Conservation (phyloP, 345 rosid species). For the Camelina sativa region DNA sequence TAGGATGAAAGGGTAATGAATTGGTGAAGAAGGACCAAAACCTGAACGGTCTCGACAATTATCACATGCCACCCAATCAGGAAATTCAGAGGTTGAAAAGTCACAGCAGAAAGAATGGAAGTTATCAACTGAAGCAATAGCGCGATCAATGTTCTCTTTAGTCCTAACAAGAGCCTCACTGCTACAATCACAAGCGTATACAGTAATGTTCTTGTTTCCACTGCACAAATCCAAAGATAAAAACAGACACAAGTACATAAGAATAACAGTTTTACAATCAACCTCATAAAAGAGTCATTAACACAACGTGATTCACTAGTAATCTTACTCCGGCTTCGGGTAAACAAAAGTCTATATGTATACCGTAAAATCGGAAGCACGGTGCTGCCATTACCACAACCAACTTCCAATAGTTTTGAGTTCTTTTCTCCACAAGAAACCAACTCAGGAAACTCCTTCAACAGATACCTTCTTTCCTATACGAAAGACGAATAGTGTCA, state of each 20-base stretch:
- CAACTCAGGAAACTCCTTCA: conserved; percentile 90
- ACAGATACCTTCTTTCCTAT: conserved; percentile 85
- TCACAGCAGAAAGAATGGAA: conserved; percentile 71
- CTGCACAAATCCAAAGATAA: conserved; percentile 48
- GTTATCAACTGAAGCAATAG: conserved; percentile 41
- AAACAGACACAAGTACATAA: conserved; percentile 4
- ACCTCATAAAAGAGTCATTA: not conserved
- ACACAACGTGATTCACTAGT: no score
- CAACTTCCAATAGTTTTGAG: conserved; percentile 78
- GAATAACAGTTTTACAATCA: not conserved
- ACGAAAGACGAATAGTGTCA: not conserved
- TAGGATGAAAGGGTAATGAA: not conserved
- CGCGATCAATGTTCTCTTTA: conserved; percentile 51
- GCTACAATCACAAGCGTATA: conserved; percentile 92
- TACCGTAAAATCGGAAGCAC: conserved; percentile 79
- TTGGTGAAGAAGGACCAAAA: conserved; percentile 6
- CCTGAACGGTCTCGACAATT: conserved; percentile 52
- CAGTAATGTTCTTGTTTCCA: conserved; percentile 57
- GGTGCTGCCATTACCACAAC: conserved; percentile 92
- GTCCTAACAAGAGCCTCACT: conserved; percentile 70
- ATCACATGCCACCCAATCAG: conserved; percentile 64
- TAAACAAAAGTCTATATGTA: conserved; percentile 6
- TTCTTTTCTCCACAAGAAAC: conserved; percentile 51
- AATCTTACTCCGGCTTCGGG: no score
- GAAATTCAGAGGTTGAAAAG: conserved; percentile 63